Percentiles rank a stretch among this genome's conserved stretches.
phyloP scores from a whole-genome alignment of 805 yeast genomes.

The Lipomyces chichibuensis region DNA sequence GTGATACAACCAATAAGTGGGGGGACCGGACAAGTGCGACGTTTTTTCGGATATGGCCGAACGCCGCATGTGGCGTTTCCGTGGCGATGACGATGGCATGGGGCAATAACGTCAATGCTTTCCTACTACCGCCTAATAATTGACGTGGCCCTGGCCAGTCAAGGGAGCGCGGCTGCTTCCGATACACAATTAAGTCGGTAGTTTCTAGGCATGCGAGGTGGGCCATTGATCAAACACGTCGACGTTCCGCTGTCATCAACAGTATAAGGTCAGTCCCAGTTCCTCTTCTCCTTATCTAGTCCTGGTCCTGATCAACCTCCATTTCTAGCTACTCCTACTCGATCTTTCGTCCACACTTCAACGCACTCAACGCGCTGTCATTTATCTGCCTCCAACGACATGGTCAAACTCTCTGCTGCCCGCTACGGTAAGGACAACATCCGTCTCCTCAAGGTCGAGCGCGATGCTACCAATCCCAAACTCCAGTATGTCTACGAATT shows the following conservation, averaged over 20 bases:
- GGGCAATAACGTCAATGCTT: background rate
- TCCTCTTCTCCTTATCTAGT: background rate
- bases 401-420: slow-evolving; percentile 47
- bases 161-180: background rate
- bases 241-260: slow-evolving; percentile 5
- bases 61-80: slow-evolving; percentile 15
- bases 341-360: background rate
- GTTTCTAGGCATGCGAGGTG: background rate
- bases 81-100: too few relatives aligned
- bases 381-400: slow-evolving; percentile 8
- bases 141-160: too few relatives aligned
- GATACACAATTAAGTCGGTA: background rate
- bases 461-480: slow-evolving; percentile 70
- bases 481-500: slow-evolving; percentile 83
- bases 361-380: background rate
- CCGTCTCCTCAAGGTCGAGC: slow-evolving; percentile 85
- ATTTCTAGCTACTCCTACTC: background rate
- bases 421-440: slow-evolving; percentile 93
- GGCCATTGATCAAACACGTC: background rate
- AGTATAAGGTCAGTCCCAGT: background rate
- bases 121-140: background rate
- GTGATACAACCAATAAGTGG: background rate
- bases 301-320: background rate
- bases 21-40: background rate
- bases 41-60: slow-evolving; percentile 19